Base-by-base conservation (phyloP, 306 rosid species). In the Trifolium repens region DNA sequence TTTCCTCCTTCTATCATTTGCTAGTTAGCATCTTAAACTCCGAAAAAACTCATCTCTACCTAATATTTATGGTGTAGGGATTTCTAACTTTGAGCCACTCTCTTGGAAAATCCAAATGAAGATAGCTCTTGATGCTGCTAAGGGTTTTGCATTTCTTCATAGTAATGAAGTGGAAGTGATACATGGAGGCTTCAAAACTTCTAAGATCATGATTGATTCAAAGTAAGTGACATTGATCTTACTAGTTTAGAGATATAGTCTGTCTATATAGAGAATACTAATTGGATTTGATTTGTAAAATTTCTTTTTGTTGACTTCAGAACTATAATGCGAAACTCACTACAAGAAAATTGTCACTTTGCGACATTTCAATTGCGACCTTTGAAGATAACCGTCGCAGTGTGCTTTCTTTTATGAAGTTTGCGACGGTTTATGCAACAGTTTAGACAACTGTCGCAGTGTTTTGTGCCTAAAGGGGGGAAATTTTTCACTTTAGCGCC, bases 91-190 rank as follows among this genome's bases (percentile, higher is more conserved):
- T 83, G 91, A 81, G 73, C 96, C 97, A 4, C 89, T 89, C 78
- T 85, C 97, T 10, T 93, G 97, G 97, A 83, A 75, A 62, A 80
- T 79, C 27, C 90, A 93, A 26, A 69, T 89, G 93, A 91, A 80
- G 83, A 81, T 91, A 67, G 85, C 96, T 42, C 88, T 89, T 39
- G 89, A 88, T 47, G 93, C 97, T 69, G 98, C 98, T 1, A 89
- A 84, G 73, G 97, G 98, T 58, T 87, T 93, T 69, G 98, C 96
- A 60, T 93, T 76, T 79, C 98, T 93, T 80, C 97, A 93, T 69
- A 91, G 97, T 64, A 4, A 43, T 10, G 15, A 43, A 43, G 98
- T 88, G 26, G 73, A 88, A 83, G 92, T 83, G 1, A 19, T 19
- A 7, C 60, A 54, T 54, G 24, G 97, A 24, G 97, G 91, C 85